These are phyloP conservation scores for Diaporthe citriasiana DNA, from an alignment of 2,329 filamentous ascomycete genomes.

Conservation along the genomic window DNA sequence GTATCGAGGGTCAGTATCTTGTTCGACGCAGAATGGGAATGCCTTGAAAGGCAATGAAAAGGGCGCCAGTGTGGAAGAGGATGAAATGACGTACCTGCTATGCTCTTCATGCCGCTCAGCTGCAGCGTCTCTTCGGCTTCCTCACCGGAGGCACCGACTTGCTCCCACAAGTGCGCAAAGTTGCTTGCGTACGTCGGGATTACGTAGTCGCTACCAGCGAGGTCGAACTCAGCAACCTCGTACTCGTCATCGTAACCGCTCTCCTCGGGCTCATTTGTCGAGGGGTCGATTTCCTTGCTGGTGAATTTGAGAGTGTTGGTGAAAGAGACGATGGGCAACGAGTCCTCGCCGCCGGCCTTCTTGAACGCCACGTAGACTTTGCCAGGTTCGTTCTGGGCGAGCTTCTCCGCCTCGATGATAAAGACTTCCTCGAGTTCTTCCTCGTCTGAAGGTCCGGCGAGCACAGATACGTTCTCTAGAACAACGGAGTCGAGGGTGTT, in stretches of 20 bases:
- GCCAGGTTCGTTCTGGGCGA: constrained; percentile 87
- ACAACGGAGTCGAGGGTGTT: constrained; percentile 95
- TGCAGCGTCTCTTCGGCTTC: constrained; percentile 93
- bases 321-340: constrained; percentile 86
- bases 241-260: constrained; percentile 97
- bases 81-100: constrained; percentile 76
- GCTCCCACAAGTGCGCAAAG: constrained; percentile 96
- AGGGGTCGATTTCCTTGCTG: constrained; percentile 97
- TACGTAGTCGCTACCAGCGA: constrained; percentile 93
- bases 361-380: constrained; percentile 97
- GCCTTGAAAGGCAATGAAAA: background rate
- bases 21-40: constrained; percentile 2
- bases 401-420: constrained; percentile 88
- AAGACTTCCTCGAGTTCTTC: constrained; percentile 92
- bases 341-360: constrained; percentile 80
- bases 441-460: constrained; percentile 84
- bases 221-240: constrained; percentile 92
- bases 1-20: constrained; percentile 42
- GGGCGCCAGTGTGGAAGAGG: background rate
- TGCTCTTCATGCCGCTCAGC: constrained; percentile 89
- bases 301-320: constrained; percentile 97
- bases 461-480: constrained; percentile 88
- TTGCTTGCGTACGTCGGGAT: constrained; percentile 93
- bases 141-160: constrained; percentile 88
- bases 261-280: constrained; percentile 92